A percentile compares a stretch with the other conserved stretches of the same genome.
phyloP scores from a whole-genome alignment of 495 filamentous ascomycete species.

The Letharia lupina region DNA sequence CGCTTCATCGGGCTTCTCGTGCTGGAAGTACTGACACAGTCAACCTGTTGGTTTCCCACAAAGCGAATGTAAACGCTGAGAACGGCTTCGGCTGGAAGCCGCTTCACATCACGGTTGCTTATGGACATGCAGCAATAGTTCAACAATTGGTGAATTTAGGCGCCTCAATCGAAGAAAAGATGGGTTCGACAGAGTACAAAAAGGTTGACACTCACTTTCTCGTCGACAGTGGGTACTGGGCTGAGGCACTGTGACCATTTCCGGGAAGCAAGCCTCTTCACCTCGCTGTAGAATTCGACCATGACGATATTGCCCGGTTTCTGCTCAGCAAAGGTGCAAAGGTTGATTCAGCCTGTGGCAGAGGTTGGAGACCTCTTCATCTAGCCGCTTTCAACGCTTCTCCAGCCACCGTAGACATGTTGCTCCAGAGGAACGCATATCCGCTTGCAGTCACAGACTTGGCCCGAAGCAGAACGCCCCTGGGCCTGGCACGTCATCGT shows the following conservation, averaged over 20 bases:
- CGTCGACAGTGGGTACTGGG: conserved; percentile 27
- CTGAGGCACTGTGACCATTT: conserved; percentile 28
- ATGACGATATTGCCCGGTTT: conserved; percentile 23
- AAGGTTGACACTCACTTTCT: conserved; percentile 23
- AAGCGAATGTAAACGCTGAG: conserved; percentile 20
- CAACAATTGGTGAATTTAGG: conserved; percentile 22
- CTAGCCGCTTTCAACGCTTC: conserved; percentile 17
- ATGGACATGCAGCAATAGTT: conserved; percentile 25
- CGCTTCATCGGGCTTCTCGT: conserved; percentile 25
- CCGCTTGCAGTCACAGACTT: too few relatives aligned
- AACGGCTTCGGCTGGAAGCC: conserved; percentile 28
- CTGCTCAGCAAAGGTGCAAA: conserved; percentile 26
- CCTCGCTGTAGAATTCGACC: conserved; percentile 25
- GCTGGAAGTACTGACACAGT: conserved; percentile 21
- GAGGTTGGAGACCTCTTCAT: conserved; percentile 28
- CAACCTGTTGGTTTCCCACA: conserved; percentile 17
- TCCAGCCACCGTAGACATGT: background rate
- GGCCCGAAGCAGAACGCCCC: too few relatives aligned
- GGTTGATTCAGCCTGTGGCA: conserved; percentile 19
- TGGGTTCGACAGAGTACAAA: conserved; percentile 22
- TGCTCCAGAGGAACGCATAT: background rate
- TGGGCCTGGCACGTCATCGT: too few relatives aligned
- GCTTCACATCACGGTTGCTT: conserved; percentile 27
- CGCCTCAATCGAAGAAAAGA: conserved; percentile 25
- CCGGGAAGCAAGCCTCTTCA: conserved; percentile 26